Base-by-base conservation (phyloP, 2,329 filamentous ascomycete species). In the Chaetoscypha palmicola region DNA sequence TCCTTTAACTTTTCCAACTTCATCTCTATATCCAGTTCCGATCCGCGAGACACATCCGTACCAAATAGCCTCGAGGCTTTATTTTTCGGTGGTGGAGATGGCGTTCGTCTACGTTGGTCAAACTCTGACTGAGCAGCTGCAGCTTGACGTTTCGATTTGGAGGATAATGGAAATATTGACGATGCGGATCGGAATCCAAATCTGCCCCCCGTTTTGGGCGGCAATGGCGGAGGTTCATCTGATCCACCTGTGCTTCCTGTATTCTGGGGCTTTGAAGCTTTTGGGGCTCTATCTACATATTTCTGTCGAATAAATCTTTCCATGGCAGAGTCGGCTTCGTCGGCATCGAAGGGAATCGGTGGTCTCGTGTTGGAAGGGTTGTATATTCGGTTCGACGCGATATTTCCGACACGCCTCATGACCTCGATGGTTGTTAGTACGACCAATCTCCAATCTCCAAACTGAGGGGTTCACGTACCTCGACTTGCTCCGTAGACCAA, bases 251-350 rank as follows among this genome's bases (percentile, higher is more conserved):
- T 66, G 52, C 70, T 73, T 40, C 58, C 58, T 34, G 58, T 59
- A 38, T 60, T 51, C 22, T 55, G 76, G 32, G 52, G 42, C 61
- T 66, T 24, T 61, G 68, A 54, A 62, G 66, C 33, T 63, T 68
- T 51, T 77, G 71, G 11, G 73, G 70, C 56, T 82, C 48, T 52
- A 19, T 58, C 81, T 61, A 90, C 81, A 66, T 98, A 98, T 66
- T 98, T 98, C 60, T 91, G 83, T 48, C 91, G 76, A 55, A 98
- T 95, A 64, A 91, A 97, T 48, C 87, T 79, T 66, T 98, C 92
- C 84, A 98, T 92, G 21, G 86, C 88, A 9, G 86, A 84, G 62
- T 98, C 91, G 38, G 85, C 86, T 68, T 97, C 90, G 66, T 98
- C 92, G 30, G 79, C 79, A 60, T 97, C 92, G 56, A 95, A 75